Evolutionary conservation across 2,329 filamentous ascomycete species (phyloP).

Genomic region (Emmonsiellopsis sp.): DNA sequence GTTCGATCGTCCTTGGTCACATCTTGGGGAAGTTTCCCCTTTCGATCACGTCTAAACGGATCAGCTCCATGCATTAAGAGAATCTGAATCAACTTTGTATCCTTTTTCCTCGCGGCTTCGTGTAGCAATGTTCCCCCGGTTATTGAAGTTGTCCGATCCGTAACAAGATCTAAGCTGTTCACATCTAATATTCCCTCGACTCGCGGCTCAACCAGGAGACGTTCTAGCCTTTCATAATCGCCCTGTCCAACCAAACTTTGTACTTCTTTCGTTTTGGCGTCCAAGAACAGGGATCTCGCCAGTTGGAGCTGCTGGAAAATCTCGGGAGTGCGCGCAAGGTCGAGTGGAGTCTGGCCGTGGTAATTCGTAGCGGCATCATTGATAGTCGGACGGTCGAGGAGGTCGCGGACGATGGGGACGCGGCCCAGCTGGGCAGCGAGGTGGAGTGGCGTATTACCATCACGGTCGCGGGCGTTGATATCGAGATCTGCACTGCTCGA

Average conservation of each 20-base stretch:
- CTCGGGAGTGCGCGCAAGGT: conserved; percentile 82
- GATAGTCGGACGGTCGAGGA: conserved; percentile 73
- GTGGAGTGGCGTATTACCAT: conserved; percentile 90
- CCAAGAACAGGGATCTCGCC: conserved; percentile 78
- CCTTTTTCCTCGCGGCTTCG: conserved; percentile 81
- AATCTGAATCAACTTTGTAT: conserved; percentile 79
- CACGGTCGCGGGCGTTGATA: conserved; percentile 81
- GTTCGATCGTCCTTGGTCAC: conserved; percentile 92
- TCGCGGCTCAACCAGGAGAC: conserved; percentile 72
- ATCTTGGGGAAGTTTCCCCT: conserved; percentile 91
- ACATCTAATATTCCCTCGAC: conserved; percentile 84
- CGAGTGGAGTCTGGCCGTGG: conserved; percentile 74
- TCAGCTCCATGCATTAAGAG: conserved; percentile 90
- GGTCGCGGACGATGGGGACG: conserved; percentile 66
- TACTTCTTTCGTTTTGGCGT: conserved; percentile 73
- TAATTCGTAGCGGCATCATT: conserved; percentile 84
- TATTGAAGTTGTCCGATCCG: conserved; percentile 66
- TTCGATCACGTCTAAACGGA: conserved; percentile 88
- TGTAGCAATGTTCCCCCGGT: conserved; percentile 87
- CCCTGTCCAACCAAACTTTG: conserved; percentile 65
- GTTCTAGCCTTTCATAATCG: conserved; percentile 70
- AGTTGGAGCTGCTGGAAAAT: conserved; percentile 95
- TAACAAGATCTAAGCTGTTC: conserved; percentile 81
- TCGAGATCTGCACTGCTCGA: conserved; percentile 65
- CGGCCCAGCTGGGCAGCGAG: conserved; percentile 77